phyloP scores from a whole-genome alignment of 345 rosid species.

The Gossypium rotundifolium region DNA sequence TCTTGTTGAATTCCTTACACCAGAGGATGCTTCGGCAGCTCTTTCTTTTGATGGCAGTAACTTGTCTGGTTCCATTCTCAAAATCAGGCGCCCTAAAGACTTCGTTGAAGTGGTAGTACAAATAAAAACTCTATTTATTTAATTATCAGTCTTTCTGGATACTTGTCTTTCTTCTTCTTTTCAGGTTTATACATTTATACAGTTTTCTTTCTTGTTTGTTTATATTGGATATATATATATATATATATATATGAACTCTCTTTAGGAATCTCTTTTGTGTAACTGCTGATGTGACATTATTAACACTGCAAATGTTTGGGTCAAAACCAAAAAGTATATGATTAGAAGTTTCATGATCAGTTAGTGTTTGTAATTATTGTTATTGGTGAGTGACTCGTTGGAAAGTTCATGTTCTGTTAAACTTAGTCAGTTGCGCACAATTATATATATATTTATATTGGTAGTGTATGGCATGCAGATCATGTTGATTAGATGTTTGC shows the following conservation, averaged over 20 bases:
- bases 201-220: background rate
- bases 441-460: background rate
- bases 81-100: conserved; percentile 83
- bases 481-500: background rate
- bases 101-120: conserved; percentile 77
- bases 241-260: background rate
- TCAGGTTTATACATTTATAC: background rate
- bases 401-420: background rate
- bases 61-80: conserved; percentile 59
- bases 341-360: background rate
- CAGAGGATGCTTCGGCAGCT: conserved; percentile 92
- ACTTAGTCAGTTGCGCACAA: background rate
- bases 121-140: conserved; percentile 24
- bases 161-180: background rate
- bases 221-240: background rate
- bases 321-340: background rate
- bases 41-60: conserved; percentile 67
- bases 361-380: background rate
- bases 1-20: conserved; percentile 86
- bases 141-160: conserved; percentile 6
- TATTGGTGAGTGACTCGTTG: background rate
- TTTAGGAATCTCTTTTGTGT: conserved; percentile 2
- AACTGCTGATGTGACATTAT: conserved; percentile 1
- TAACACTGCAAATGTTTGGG: background rate
- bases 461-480: background rate